Percentiles rank a stretch among this genome's conserved stretches.
These are phyloP conservation scores for Aspergillus sp. DNA, from an alignment of 2,329 filamentous ascomycete species.

Conservation along the genomic window DNA sequence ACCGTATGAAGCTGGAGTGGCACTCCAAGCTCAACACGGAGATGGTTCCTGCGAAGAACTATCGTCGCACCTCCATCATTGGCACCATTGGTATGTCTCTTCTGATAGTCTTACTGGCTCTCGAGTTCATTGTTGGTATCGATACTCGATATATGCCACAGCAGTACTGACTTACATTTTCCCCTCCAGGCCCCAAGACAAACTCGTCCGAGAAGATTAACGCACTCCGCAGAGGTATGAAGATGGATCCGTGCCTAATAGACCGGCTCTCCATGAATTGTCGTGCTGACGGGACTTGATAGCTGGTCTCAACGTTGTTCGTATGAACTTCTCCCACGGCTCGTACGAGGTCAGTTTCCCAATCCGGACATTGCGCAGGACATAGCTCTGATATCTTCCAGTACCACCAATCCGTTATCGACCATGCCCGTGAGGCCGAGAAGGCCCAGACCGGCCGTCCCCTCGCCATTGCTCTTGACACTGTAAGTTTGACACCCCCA, in stretches of 20 bases:
- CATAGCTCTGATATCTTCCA: constrained; percentile 29
- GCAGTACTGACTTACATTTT: no score
- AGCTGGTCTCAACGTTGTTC: constrained; percentile 93
- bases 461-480: constrained; percentile 88
- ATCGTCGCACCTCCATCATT: constrained; percentile 96
- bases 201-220: constrained; percentile 98
- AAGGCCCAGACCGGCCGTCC: constrained; percentile 72
- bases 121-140: neutral
- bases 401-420: constrained; percentile 98
- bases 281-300: constrained; percentile 14
- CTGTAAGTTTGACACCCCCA: constrained; percentile 52
- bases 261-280: constrained; percentile 3
- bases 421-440: constrained; percentile 88
- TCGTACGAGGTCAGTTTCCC: constrained; percentile 62
- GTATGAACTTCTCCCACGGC: constrained; percentile 99
- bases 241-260: neutral
- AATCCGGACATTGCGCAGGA: constrained; percentile 1
- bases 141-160: neutral
- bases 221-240: constrained; percentile 66
- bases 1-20: constrained; percentile 69
- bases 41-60: constrained; percentile 79
- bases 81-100: constrained; percentile 79
- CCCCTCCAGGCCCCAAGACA: constrained; percentile 74
- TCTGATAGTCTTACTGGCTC: constrained; percentile 1
- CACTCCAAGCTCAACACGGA: constrained; percentile 81